Percentiles rank a stretch among this genome's conserved stretches.
Conservation (phyloP, 176 grass and related monocot genomes). For the Metroxylon sagu region DNA sequence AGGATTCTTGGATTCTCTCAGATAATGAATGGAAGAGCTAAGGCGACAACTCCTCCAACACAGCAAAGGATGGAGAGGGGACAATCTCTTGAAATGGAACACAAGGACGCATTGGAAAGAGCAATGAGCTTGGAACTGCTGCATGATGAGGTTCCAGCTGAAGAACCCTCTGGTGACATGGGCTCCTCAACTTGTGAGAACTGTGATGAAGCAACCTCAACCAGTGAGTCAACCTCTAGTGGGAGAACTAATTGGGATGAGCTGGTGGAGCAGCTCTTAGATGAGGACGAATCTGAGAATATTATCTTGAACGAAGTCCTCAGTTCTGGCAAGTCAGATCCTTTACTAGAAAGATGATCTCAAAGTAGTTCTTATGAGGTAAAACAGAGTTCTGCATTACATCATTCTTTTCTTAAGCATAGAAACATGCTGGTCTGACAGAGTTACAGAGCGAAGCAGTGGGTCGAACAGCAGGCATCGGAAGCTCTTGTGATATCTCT, state of each 20-base stretch:
- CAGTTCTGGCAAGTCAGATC: background rate
- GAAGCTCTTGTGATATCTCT: too few species aligned
- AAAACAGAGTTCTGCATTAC: too few species aligned
- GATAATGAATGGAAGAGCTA: constrained; percentile 48
- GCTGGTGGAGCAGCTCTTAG: constrained; percentile 69
- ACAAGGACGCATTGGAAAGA: constrained; percentile 62
- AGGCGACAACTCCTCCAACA: constrained; percentile 28
- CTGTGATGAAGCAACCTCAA: constrained; percentile 6
- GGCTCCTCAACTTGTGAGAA: constrained; percentile 4
- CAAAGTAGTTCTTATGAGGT: too few species aligned
- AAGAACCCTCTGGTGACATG: constrained; percentile 23
- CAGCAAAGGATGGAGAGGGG: constrained; percentile 64
- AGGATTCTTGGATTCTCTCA: constrained; percentile 17
- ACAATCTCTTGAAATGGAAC: constrained; percentile 63
- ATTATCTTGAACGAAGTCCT: constrained; percentile 69
- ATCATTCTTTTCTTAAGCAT: too few species aligned
- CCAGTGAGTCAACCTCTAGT: constrained; percentile 26
- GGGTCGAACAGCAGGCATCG: too few species aligned
- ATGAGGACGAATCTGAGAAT: constrained; percentile 43
- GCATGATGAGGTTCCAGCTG: constrained; percentile 39
- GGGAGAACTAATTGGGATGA: constrained; percentile 68
- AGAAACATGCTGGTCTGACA: too few species aligned
- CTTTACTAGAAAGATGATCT: too few species aligned
- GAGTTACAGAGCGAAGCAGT: too few species aligned
- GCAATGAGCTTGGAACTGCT: constrained; percentile 61